phyloP scores from a whole-genome alignment of 768 basidiomycete genomes.

The Tulasnella sp. region DNA sequence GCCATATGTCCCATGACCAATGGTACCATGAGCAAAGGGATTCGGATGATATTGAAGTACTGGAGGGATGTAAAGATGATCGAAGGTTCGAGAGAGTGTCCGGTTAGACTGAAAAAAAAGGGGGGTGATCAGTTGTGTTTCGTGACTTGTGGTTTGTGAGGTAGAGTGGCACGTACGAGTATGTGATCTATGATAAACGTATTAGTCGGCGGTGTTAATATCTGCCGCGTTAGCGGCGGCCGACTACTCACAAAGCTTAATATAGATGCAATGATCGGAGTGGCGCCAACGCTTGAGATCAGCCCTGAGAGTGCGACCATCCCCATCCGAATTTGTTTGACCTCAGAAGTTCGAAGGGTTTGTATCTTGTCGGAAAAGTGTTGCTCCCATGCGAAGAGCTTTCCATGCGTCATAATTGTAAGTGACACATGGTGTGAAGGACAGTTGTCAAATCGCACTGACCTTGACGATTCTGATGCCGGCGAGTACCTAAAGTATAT shows the following conservation, averaged over 20 bases:
- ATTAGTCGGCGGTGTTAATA: too few species aligned
- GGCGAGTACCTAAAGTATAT: constrained; percentile 20
- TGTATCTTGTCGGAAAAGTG: constrained; percentile 3
- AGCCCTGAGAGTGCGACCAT: constrained; percentile 9
- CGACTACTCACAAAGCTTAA: constrained; percentile 8
- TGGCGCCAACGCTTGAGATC: constrained; percentile 17
- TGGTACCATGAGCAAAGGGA: constrained; percentile 67
- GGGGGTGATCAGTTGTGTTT: too few species aligned
- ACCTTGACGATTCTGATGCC: constrained; percentile 28
- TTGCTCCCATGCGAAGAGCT: constrained; percentile 28
- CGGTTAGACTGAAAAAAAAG: constrained; percentile 37
- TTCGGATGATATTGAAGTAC: constrained; percentile 69
- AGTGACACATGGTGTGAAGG: too few species aligned
- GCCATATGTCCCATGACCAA: constrained; percentile 55
- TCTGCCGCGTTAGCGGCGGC: too few species aligned
- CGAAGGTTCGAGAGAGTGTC: constrained; percentile 57
- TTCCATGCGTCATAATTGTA: too few species aligned
- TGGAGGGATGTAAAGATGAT: constrained; percentile 77
- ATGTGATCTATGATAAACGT: too few species aligned
- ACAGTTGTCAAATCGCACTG: background rate
- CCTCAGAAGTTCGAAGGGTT: background rate
- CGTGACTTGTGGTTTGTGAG: too few species aligned
- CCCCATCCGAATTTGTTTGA: constrained; percentile 2
- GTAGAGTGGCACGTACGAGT: too few species aligned
- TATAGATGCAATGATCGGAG: constrained; percentile 26